Base-by-base conservation (phyloP, 306 rosid species). In the Trifolium pratense region DNA sequence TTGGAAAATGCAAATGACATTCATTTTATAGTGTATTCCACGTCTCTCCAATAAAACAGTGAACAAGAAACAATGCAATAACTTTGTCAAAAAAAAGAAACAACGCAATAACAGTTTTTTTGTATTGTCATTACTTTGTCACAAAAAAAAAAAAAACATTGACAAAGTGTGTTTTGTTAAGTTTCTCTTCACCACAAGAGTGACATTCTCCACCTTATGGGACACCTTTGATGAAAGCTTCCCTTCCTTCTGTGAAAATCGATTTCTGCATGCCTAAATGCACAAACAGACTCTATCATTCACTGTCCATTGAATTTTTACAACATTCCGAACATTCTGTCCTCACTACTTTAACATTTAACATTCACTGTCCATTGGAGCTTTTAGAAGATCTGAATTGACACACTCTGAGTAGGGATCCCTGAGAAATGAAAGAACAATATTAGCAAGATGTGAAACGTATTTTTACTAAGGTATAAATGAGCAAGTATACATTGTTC, bases 361-460 rank as follows among this genome's bases (percentile, higher is more conserved):
- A n/a, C 70, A 2, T 23, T 63, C 62, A 43, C 18, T 68, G 51
- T 15, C 72, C 34, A 29, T 74, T 14, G 5, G 51, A 21, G 25
- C 25, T 21, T 21, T 21, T 21, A 21, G 25, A 21, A 21, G 25
- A 21, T 21, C 25, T 21, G 25, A 21, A 21, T 21, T 21, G 25
- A 21, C 25, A 21, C 25, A 21, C 25, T 21, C 25, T 21, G 25
- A 21, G 25, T 21, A 21, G 26, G 98, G 98, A 86, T 90, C 96
- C 98, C 98, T 90, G 82, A 66, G 70, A 79, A 76, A 66, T 42
- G 71, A 72, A 70, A 75, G 26, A 56, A 39, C 39, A 34, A 34
- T 34, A 31, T 0, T 5, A 4, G 5, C 36, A 31, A 31, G 36
- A 31, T 29, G 5, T 29, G 32, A 29, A 29, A 29, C 32, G 5